phyloP scores from a whole-genome alignment of 108 stramenopile species.

The Hondaea fermentalgiana region DNA sequence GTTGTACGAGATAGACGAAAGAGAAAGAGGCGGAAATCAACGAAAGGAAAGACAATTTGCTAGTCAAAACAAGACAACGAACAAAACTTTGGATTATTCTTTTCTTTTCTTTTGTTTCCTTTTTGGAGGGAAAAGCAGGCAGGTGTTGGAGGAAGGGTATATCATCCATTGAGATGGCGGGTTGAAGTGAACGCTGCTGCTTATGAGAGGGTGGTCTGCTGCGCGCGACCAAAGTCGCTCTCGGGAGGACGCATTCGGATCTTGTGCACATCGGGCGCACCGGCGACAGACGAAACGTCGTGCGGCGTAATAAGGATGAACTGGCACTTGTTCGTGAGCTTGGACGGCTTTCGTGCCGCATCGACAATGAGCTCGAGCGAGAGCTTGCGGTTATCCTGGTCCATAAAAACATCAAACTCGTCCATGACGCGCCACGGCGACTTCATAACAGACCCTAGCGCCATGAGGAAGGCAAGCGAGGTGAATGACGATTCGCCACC shows the following conservation, averaged over 20 bases:
- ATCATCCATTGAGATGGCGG: no score
- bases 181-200: not conserved
- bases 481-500: not conserved
- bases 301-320: conserved; percentile 95
- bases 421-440: conserved; percentile 95
- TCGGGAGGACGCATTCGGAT: not conserved
- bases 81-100: no score
- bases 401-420: conserved; percentile 96
- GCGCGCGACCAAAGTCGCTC: not conserved
- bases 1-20: no score
- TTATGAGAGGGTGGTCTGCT: not conserved
- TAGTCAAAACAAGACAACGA: no score
- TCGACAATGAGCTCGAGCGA: conserved; percentile 66
- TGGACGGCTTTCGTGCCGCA: not conserved
- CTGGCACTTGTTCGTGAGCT: conserved; percentile 58
- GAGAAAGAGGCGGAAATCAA: no score
- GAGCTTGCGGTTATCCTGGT: conserved; percentile 71
- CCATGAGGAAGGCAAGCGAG: conserved; percentile 61
- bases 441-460: conserved; percentile 76
- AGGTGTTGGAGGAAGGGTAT: no score
- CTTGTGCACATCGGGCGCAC: not conserved
- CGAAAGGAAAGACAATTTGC: no score
- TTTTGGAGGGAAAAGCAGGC: no score
- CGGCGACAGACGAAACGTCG: conserved; percentile 38
- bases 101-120: no score